phyloP scores from a whole-genome alignment of 139 green algal species.

The Chlorella sp. region DNA sequence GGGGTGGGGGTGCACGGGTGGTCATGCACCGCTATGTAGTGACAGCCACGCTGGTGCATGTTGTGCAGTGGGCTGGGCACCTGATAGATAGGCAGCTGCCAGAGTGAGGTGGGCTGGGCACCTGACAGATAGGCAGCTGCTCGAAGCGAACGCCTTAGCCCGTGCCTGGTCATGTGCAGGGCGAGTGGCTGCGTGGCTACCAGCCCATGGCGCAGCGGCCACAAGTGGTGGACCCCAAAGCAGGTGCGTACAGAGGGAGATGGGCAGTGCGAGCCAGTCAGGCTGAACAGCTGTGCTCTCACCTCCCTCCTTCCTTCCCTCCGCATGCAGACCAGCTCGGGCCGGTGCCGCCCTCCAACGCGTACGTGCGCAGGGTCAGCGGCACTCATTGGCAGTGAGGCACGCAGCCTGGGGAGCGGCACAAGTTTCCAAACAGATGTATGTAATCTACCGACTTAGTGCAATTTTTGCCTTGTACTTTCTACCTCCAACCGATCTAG shows the following conservation, averaged over 20 bases:
- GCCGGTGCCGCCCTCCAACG: conserved; percentile 83
- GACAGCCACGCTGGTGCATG: too few species aligned
- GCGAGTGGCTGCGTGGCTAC: conserved; percentile 93
- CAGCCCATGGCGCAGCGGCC: conserved; percentile 50
- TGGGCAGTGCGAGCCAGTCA: neutral
- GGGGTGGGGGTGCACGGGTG: neutral
- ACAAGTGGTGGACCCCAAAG: neutral
- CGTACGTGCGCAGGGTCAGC: conserved; percentile 85
- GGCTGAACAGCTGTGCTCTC: neutral
- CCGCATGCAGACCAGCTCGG: conserved; percentile 58
- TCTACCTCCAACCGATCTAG: too few species aligned
- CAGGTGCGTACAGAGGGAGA: neutral
- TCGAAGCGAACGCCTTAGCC: too few species aligned
- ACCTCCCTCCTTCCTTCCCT: neutral
- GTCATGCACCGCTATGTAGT: too few species aligned
- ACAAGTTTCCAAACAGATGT: too few species aligned
- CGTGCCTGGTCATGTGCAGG: conserved; percentile 58
- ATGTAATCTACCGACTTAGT: too few species aligned
- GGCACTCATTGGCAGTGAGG: conserved; percentile 71
- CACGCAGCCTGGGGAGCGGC: too few species aligned
- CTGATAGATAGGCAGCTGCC: too few species aligned
- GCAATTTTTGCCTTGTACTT: too few species aligned
- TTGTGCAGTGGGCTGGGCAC: too few species aligned
- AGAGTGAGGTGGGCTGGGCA: too few species aligned
- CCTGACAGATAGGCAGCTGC: too few species aligned